phyloP scores from a whole-genome alignment of 2,329 filamentous ascomycete genomes.

The Rhynchosporium agropyri region DNA sequence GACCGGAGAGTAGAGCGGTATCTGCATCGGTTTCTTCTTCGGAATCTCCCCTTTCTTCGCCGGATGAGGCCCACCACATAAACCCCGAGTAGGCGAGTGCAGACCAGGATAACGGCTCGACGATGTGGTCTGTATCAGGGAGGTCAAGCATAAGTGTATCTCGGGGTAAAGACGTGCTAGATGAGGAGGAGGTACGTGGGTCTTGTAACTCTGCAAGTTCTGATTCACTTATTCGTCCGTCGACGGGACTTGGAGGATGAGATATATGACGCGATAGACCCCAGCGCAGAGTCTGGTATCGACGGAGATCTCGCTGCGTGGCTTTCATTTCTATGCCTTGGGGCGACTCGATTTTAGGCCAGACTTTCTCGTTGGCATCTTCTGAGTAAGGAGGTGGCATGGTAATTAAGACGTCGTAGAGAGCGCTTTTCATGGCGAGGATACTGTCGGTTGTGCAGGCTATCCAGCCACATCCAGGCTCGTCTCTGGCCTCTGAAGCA shows the following conservation, averaged over 20 bases:
- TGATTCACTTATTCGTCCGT: constrained; percentile 11
- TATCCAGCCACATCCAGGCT: constrained; percentile 73
- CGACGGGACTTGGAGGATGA: constrained; percentile 26
- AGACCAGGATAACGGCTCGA: constrained; percentile 69
- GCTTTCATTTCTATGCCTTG: constrained; percentile 72
- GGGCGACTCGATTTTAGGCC: constrained; percentile 74
- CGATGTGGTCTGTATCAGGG: constrained; percentile 54
- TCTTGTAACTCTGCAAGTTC: constrained; percentile 27
- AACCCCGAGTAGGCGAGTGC: constrained; percentile 79
- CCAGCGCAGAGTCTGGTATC: constrained; percentile 70
- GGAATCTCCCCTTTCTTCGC: constrained; percentile 66
- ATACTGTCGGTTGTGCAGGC: constrained; percentile 97
- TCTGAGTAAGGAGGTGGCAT: constrained; percentile 67
- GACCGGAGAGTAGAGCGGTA: constrained; percentile 56
- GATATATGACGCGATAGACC: constrained; percentile 55
- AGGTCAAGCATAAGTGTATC: constrained; percentile 50
- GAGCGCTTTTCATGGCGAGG: constrained; percentile 77
- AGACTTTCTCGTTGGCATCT: constrained; percentile 62
- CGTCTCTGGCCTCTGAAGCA: constrained; percentile 46
- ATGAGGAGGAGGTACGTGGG: constrained; percentile 36
- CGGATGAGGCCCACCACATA: constrained; percentile 89
- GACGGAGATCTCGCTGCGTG: constrained; percentile 85
- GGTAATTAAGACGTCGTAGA: constrained; percentile 89
- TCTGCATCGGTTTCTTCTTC: constrained; percentile 63
- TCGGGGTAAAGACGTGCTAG: constrained; percentile 34